Percentiles rank a stretch among this genome's conserved stretches.
phyloP scores from a whole-genome alignment of 306 rosid species.

The Bauhinia variegata region DNA sequence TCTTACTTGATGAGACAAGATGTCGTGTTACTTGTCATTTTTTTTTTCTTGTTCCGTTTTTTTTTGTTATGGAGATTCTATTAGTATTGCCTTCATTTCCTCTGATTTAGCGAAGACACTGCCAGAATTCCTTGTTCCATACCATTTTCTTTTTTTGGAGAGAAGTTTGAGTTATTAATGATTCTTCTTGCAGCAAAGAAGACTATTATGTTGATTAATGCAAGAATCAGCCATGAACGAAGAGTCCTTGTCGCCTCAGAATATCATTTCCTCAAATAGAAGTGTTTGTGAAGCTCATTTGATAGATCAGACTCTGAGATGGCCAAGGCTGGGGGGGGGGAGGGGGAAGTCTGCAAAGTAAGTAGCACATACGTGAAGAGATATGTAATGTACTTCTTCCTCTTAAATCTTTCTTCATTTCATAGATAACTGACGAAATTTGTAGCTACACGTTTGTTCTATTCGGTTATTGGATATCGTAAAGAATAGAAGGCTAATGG shows the following conservation, averaged over 20 bases:
- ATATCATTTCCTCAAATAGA: conserved; percentile 12
- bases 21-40: too few relatives aligned
- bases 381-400: conserved; percentile 21
- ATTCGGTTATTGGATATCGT: conserved; percentile 21
- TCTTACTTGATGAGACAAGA: too few relatives aligned
- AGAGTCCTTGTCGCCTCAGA: neutral
- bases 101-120: neutral
- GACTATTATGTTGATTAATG: conserved; percentile 54
- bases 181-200: conserved; percentile 57
- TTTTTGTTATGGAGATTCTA: too few relatives aligned
- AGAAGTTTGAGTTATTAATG: conserved; percentile 24
- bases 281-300: conserved; percentile 14
- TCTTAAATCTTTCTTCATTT: neutral
- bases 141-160: neutral
- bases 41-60: neutral
- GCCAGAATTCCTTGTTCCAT: neutral
- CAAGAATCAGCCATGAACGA: neutral
- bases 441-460: conserved; percentile 15
- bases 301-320: too few relatives aligned
- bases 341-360: neutral
- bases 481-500: conserved; percentile 31
- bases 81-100: neutral
- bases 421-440: conserved; percentile 30
- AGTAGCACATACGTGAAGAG: too few relatives aligned
- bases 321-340: neutral